These are phyloP conservation scores for Zoysia japonica DNA, from an alignment of 176 grass and related monocot genomes.

Conservation along the genomic window DNA sequence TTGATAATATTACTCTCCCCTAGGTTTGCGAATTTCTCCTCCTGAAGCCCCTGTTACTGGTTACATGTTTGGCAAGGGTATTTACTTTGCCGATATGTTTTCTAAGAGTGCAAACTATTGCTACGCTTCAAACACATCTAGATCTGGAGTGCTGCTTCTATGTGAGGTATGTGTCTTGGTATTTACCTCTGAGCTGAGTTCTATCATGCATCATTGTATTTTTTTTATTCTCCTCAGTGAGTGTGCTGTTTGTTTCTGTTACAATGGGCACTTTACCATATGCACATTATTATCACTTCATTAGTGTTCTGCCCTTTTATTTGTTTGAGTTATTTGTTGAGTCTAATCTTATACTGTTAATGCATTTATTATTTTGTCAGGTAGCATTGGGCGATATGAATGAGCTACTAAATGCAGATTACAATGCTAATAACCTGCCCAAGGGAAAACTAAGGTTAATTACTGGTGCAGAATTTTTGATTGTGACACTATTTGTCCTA, in stretches of 20 bases:
- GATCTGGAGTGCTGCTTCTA: slow-evolving; percentile 80
- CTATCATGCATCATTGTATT: not conserved
- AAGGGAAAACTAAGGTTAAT: slow-evolving; percentile 83
- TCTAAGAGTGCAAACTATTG: slow-evolving; percentile 99
- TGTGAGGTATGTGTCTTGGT: slow-evolving; percentile 60
- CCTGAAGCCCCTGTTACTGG: slow-evolving; percentile 90
- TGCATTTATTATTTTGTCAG: slow-evolving; percentile 42
- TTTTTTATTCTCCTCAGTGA: not conserved
- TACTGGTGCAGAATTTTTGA: slow-evolving; percentile 17
- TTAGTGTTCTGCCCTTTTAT: not conserved
- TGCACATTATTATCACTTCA: not conserved
- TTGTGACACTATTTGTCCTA: not conserved
- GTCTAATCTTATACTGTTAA: slow-evolving; percentile 18
- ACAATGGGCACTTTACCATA: slow-evolving; percentile 8
- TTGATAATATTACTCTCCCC: slow-evolving; percentile 24
- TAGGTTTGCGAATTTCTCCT: slow-evolving; percentile 94
- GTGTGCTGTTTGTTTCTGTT: slow-evolving; percentile 1
- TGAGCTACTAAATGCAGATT: slow-evolving; percentile 67
- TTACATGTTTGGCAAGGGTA: slow-evolving; percentile 96
- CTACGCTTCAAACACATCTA: slow-evolving; percentile 60
- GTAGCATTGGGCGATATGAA: slow-evolving; percentile 92
- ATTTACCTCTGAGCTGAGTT: slow-evolving; percentile 2
- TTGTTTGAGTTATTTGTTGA: slow-evolving; percentile 1
- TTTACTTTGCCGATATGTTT: slow-evolving; percentile 98
- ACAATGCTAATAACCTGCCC: slow-evolving; percentile 74